phyloP scores from a whole-genome alignment of 2,329 filamentous ascomycete species.

The Acrocalymma vagum region DNA sequence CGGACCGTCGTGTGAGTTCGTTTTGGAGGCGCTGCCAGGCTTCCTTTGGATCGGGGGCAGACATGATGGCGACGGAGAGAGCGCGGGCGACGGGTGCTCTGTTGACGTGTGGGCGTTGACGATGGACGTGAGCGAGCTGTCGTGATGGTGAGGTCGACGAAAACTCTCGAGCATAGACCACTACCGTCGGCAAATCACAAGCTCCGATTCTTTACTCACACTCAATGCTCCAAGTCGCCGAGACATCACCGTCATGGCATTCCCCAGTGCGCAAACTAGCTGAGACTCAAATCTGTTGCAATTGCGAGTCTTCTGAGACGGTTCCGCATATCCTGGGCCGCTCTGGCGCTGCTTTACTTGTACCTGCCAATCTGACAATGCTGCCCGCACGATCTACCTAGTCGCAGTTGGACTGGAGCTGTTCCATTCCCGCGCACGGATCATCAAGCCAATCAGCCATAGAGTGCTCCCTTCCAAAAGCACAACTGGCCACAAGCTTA shows the following conservation, averaged over 20 bases:
- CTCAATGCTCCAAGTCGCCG: too few species aligned
- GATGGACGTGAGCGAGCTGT: slow-evolving; percentile 19
- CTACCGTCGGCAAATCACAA: slow-evolving; percentile 34
- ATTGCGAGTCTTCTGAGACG: too few species aligned
- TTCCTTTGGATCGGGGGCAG: slow-evolving; percentile 66
- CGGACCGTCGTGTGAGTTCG: slow-evolving; percentile 59
- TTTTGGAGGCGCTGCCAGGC: slow-evolving; percentile 72
- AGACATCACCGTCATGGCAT: too few species aligned
- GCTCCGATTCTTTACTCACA: slow-evolving; percentile 30
- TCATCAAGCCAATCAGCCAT: slow-evolving; percentile 38
- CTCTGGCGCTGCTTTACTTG: too few species aligned
- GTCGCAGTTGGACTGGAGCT: not conserved
- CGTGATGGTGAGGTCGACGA: slow-evolving; percentile 38
- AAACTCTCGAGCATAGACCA: too few species aligned
- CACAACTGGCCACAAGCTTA: slow-evolving; percentile 48
- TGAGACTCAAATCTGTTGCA: too few species aligned
- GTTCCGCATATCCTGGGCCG: too few species aligned
- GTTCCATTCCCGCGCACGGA: slow-evolving; percentile 35
- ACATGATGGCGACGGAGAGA: slow-evolving; percentile 37
- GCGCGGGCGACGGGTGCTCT: slow-evolving; percentile 46
- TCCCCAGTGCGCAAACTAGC: too few species aligned
- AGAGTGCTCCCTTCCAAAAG: slow-evolving; percentile 34
- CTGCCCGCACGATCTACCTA: too few species aligned
- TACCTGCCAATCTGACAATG: too few species aligned
- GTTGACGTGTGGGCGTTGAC: slow-evolving; percentile 35